Conservation (phyloP, 2,329 filamentous ascomycete genomes). For the Ophiostoma australiae region DNA sequence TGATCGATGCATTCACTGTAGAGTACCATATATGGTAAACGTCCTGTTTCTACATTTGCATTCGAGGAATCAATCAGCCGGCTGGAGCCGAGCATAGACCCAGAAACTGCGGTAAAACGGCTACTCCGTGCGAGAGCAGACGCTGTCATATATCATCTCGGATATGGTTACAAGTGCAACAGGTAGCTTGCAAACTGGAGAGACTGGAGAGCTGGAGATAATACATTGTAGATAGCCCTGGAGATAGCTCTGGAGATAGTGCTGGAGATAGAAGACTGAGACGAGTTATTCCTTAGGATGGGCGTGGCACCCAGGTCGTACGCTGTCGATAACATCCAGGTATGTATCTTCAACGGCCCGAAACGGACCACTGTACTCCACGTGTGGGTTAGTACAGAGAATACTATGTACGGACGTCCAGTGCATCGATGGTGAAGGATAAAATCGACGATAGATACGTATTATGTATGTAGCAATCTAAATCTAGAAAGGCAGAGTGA, state of each 20-base stretch:
- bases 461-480: not conserved
- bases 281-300: not conserved
- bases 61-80: not conserved
- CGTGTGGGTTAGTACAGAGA: not conserved
- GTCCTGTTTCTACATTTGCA: not conserved
- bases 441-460: not conserved
- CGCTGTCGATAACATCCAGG: not conserved
- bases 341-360: not conserved
- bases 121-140: not conserved
- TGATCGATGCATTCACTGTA: not conserved
- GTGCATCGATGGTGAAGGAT: not conserved
- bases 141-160: not conserved
- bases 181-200: slow-evolving; percentile 4
- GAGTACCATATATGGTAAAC: no score
- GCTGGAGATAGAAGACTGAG: not conserved
- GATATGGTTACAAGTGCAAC: not conserved
- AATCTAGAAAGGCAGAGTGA: not conserved
- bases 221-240: not conserved
- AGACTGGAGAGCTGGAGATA: slow-evolving; percentile 1
- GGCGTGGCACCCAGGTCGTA: not conserved
- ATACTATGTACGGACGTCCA: not conserved
- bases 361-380: slow-evolving; percentile 1
- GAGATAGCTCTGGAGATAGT: not conserved
- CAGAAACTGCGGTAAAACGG: not conserved
- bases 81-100: not conserved